These are phyloP conservation scores for Lactarius evosmus DNA, from an alignment of 768 basidiomycete species.

Conservation along the genomic window DNA sequence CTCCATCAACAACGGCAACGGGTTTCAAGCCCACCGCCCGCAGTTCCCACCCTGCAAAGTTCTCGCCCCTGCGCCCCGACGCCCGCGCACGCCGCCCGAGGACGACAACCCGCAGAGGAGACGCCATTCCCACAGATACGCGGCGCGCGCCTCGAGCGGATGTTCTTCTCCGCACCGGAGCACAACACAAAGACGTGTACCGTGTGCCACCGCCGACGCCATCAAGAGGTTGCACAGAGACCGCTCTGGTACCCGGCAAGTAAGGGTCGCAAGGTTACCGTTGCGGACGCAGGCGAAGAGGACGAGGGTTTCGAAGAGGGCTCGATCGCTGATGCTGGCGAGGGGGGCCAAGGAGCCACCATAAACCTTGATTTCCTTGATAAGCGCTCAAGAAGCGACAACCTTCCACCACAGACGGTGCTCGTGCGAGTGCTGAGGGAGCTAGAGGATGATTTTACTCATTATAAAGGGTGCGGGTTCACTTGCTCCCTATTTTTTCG, in stretches of 20 bases:
- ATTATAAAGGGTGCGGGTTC: slow-evolving; percentile 80
- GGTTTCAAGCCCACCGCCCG: not conserved
- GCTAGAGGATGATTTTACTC: slow-evolving; percentile 91
- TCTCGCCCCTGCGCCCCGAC: slow-evolving; percentile 21
- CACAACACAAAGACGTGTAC: slow-evolving; percentile 70
- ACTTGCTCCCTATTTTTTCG: slow-evolving; percentile 5
- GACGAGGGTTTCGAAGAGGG: slow-evolving; percentile 30
- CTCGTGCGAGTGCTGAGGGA: slow-evolving; percentile 79
- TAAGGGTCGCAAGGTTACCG: slow-evolving; percentile 23
- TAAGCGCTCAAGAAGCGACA: slow-evolving; percentile 29
- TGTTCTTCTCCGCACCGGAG: slow-evolving; percentile 79
- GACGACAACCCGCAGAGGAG: slow-evolving; percentile 31
- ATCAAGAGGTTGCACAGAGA: slow-evolving; percentile 22
- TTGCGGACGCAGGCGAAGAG: slow-evolving; percentile 19
- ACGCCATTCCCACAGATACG: slow-evolving; percentile 82
- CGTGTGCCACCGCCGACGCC: slow-evolving; percentile 55
- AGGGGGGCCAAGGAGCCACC: not conserved
- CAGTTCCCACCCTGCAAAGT: not conserved
- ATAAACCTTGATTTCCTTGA: slow-evolving; percentile 21
- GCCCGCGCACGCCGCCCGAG: slow-evolving; percentile 16
- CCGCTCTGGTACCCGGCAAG: slow-evolving; percentile 32
- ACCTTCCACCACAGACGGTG: slow-evolving; percentile 83
- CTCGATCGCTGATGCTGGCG: slow-evolving; percentile 11
- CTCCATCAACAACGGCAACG: not conserved
- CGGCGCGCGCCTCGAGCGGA: slow-evolving; percentile 68